phyloP scores from a whole-genome alignment of 352 stramenopile species.

The Phytopythium kandeliae region DNA sequence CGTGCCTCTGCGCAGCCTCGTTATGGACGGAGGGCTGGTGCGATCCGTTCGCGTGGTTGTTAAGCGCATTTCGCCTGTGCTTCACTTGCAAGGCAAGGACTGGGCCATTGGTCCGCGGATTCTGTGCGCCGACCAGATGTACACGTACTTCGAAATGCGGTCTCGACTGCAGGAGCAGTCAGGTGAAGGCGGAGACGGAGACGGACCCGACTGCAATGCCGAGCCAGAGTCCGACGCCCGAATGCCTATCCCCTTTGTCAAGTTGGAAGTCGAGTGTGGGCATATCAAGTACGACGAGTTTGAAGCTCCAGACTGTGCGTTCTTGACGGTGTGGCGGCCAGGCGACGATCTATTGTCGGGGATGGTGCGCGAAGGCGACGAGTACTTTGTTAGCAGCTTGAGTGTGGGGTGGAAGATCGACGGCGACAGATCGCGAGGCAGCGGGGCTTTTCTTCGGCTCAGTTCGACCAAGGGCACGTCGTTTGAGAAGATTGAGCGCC shows the following conservation, averaged over 20 bases:
- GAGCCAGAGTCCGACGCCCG: conserved; percentile 21
- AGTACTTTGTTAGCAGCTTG: conserved; percentile 59
- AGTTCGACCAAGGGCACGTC: conserved; percentile 57
- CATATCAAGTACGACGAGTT: conserved; percentile 14
- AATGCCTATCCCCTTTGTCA: conserved; percentile 54
- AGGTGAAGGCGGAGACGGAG: conserved; percentile 10
- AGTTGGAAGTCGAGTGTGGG: conserved; percentile 59
- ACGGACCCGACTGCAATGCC: conserved; percentile 4
- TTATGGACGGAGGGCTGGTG: conserved; percentile 55
- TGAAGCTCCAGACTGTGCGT: conserved; percentile 18
- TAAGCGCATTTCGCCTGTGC: conserved; percentile 41
- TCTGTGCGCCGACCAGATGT: conserved; percentile 57
- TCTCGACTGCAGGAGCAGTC: conserved; percentile 20
- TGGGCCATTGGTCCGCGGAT: conserved; percentile 53
- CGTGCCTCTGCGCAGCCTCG: conserved; percentile 50
- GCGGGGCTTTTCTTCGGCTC: conserved; percentile 37
- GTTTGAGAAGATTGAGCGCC: conserved; percentile 25
- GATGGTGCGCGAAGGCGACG: conserved; percentile 36
- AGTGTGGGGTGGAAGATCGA: conserved; percentile 64
- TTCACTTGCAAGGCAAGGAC: conserved; percentile 68
- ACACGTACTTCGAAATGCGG: conserved; percentile 40
- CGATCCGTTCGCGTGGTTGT: conserved; percentile 52
- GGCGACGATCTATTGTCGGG: conserved; percentile 41
- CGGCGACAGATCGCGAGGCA: conserved; percentile 21
- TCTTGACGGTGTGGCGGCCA: conserved; percentile 65